phyloP scores from a whole-genome alignment of 2,329 filamentous ascomycete genomes.

The Lecanoromycetidae sp. region DNA sequence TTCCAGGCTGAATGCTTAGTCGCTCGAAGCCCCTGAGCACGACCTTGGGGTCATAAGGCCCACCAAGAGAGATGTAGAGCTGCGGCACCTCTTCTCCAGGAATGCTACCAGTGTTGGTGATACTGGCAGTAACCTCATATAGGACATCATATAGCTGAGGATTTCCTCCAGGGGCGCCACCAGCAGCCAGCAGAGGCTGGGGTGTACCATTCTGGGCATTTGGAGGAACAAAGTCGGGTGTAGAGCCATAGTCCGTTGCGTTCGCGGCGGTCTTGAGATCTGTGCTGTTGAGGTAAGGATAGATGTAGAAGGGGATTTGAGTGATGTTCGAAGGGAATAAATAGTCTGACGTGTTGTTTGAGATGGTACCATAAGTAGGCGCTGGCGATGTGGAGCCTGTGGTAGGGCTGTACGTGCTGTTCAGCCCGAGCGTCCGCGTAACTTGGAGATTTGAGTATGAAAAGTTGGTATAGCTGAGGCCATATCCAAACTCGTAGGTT shows the following conservation, averaged over 20 bases:
- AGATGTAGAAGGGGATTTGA: conserved; percentile 45
- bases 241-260: conserved; percentile 41
- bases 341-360: conserved; percentile 40
- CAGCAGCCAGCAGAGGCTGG: conserved; percentile 45
- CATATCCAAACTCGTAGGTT: conserved; percentile 51
- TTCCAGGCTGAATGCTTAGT: conserved; percentile 57
- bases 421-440: conserved; percentile 27
- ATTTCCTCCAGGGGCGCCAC: conserved; percentile 49
- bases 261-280: conserved; percentile 40
- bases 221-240: conserved; percentile 39
- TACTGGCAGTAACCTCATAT: conserved; percentile 36
- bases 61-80: conserved; percentile 67
- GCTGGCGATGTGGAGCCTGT: conserved; percentile 42
- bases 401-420: conserved; percentile 40
- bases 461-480: conserved; percentile 53
- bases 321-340: conserved; percentile 43
- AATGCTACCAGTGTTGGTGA: conserved; percentile 40
- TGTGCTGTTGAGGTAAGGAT: conserved; percentile 52
- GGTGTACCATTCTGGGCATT: conserved; percentile 41
- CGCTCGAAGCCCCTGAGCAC: conserved; percentile 73
- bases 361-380: conserved; percentile 34
- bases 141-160: conserved; percentile 41
- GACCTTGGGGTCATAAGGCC: conserved; percentile 53
- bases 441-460: conserved; percentile 47
- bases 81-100: conserved; percentile 43